Base-by-base conservation (phyloP, 371 early-diverging fungal genomes). In the Mortierella sp. region DNA sequence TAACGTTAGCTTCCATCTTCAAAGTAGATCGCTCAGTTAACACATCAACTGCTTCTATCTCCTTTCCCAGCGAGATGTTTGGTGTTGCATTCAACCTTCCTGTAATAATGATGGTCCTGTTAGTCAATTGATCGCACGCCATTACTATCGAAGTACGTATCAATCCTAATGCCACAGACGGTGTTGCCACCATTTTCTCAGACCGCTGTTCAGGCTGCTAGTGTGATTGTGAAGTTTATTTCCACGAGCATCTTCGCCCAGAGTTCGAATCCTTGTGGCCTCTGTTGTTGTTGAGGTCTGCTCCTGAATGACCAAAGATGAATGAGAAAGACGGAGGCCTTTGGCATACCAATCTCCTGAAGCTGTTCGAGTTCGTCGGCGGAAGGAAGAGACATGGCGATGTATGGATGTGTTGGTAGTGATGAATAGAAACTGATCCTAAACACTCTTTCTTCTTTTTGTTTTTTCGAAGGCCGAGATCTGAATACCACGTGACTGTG, bases 331-430 rank as follows among this genome's bases (percentile, higher is more conserved):
- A 14, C 19, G 6, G 38, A 19, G 5, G 31, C 21, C 19, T n/a
- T 19, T 55, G 21, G 34, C 78, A 72, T 89, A 94, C 94, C 96
- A 89, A 96, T 96, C 81, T 96, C 96, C 86, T 91, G 92, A 81
- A 95, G 92, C 83, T 96, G 94, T 83, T 92, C 93, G 68, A 95
- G 92, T 85, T 95, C 94, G 81, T 96, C 96, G 45, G 96, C 96
- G 63, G 90, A 88, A 73, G 96, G 96, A 87, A 95, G 92, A 76
- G 92, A 84, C 94, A 95, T 94, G 60, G 55, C 21, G 75, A 24
- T 76, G 45, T 26, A 21, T n/a, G n/a, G 16, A 19, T 31, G 34
- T 34, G 73, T 34, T 10, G 34, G 47, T 50, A 50, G 73, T 13
- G 11, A 50, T 21, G 65, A 63, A 63, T 16, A 63, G 65, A 68